Evolutionary conservation across 139 green algal species (phyloP), one percentile per base, ranked within the genome.

Genomic region (Chlorella sp.): DNA sequence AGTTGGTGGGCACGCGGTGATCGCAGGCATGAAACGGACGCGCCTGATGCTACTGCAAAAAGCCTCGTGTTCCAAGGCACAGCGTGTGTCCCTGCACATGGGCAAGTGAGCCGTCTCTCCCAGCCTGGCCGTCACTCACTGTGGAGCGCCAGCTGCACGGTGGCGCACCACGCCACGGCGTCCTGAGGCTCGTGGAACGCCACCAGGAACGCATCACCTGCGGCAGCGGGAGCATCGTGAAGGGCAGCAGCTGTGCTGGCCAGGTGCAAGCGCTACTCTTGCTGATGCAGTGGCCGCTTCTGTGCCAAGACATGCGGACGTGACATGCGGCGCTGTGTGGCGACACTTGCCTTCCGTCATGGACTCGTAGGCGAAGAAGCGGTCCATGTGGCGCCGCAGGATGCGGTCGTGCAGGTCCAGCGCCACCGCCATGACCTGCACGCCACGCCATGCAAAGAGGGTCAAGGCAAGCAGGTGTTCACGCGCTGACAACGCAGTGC

Each of bases 151-250:
- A 85, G 62, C 71, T 91, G 87, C 22, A 81, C 73, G 30, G 74
- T 70, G 20, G 88, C 55, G 70, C 79, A 87, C 78, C 81, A 92
- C 14, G 62, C 77, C 29, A 88, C 69, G 5, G 87, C 87, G 32
- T 92, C 87, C 20, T 49, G 51, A 26, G 84, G 78, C n/a, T 85
- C 62, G 51, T 91, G 86, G 77, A 92, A 92, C 22, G 81, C 84
- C 50, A 88, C 71, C 27, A 87, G 62, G 76, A 92, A 91, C 4
- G 83, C 78, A 65, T 92, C 88, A 17, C 87, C 83, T 67, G 82
- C 77, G 3, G 10, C 66, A 42, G 42, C 35, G 31, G n/a, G 5
- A 2, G 31, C 62, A n/a, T 49, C 49, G 70, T 33, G 17, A 26
- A 55, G 17, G n/a, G n/a, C n/a, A n/a, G n/a, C n/a, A n/a, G n/a